These are phyloP conservation scores for Rhododendron kiyosumense DNA, from an alignment of 148 eudicot genomes.

Conservation along the genomic window DNA sequence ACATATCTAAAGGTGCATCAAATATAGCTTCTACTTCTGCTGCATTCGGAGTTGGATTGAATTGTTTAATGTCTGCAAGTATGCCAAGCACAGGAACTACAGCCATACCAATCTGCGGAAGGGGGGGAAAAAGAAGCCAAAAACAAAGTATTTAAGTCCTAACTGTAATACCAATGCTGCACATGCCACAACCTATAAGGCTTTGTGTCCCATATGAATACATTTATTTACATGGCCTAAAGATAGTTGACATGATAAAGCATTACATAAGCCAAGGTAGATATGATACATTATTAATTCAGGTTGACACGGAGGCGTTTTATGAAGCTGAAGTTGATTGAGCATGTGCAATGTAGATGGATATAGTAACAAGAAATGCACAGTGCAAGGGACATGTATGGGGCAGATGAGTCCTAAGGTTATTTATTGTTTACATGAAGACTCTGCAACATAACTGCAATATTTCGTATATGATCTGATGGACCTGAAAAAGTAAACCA, in stretches of 20 bases:
- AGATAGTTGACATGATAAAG: not conserved
- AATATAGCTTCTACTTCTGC: slow-evolving; percentile 75
- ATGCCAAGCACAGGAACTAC: slow-evolving; percentile 76
- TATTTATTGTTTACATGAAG: not conserved
- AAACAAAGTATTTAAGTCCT: not conserved
- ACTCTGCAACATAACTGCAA: not conserved
- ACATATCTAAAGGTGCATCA: slow-evolving; percentile 77
- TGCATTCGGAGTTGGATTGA: slow-evolving; percentile 45
- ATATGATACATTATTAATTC: not conserved
- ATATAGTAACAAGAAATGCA: not conserved
- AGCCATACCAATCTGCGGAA: slow-evolving; percentile 31
- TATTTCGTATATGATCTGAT: not conserved
- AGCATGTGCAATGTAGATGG: not conserved
- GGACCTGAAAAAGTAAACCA: not conserved
- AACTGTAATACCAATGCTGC: not conserved
- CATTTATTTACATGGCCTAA: not conserved
- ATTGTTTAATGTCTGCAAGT: slow-evolving; percentile 48
- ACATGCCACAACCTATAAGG: not conserved
- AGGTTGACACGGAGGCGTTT: not conserved
- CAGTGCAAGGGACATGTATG: not conserved
- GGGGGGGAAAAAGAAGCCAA: not conserved
- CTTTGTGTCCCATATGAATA: not conserved
- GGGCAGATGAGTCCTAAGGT: not conserved
- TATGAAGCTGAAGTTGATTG: not conserved
- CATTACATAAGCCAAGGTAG: not conserved